Percentiles rank a stretch among this genome's conserved stretches.
Evolutionary conservation across 352 stramenopile genomes (phyloP).

Genomic region (Thalassiosira ordinaria): DNA sequence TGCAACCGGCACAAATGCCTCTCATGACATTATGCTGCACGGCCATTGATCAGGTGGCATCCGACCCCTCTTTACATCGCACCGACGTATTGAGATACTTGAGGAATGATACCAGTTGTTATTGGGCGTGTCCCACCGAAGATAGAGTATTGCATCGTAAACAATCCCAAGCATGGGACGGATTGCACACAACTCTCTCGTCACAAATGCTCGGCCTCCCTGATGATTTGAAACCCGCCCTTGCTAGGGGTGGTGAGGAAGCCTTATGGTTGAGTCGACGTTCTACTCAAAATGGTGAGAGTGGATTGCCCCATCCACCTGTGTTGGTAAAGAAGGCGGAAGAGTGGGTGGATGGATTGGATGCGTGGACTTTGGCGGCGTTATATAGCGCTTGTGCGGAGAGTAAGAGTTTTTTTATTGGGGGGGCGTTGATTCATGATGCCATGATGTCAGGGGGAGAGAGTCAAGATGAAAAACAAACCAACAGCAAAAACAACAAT

Average conservation of each 20-base stretch:
- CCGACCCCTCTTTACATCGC: constrained; percentile 63
- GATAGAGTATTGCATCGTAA: constrained; percentile 75
- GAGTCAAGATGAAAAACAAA: constrained; percentile 9
- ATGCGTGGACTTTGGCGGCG: constrained; percentile 86
- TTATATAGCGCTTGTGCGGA: constrained; percentile 84
- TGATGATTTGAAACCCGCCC: constrained; percentile 43
- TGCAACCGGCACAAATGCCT: constrained; percentile 89
- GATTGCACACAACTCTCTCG: constrained; percentile 61
- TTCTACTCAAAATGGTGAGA: constrained; percentile 26
- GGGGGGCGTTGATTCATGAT: constrained; percentile 67
- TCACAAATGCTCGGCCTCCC: constrained; percentile 33
- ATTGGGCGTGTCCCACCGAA: constrained; percentile 78
- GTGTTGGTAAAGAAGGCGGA: constrained; percentile 35
- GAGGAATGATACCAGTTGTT: constrained; percentile 87
- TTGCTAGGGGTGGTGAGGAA: constrained; percentile 59
- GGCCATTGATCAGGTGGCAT: constrained; percentile 85
- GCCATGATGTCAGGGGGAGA: too few species aligned
- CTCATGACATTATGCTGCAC: constrained; percentile 90
- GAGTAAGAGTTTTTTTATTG: constrained; percentile 88
- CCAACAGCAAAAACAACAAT: constrained; percentile 2
- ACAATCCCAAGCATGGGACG: constrained; percentile 71
- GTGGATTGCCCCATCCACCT: constrained; percentile 1
- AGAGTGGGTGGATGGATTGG: constrained; percentile 72
- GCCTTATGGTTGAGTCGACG: constrained; percentile 61
- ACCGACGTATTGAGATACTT: constrained; percentile 83